Evolutionary conservation across 1,284 basidiomycete genomes (phyloP).

Genomic region (Termitomyces sp.): DNA sequence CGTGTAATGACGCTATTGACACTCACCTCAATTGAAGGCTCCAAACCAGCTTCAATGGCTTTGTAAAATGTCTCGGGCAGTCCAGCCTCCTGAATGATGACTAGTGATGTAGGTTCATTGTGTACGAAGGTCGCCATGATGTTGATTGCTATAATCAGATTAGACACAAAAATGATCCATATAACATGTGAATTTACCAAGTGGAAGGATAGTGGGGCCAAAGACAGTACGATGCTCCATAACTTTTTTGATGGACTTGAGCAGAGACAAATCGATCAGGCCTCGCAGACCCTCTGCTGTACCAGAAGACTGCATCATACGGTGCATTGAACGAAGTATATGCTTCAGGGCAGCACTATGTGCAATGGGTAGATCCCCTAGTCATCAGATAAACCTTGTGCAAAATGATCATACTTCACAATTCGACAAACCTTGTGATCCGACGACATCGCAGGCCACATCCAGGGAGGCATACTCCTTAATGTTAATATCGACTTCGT

Average conservation of each 20-base stretch:
- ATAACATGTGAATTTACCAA: slow-evolving; percentile 45
- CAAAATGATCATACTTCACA: background rate
- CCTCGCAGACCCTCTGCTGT: slow-evolving; percentile 93
- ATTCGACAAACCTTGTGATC: slow-evolving; percentile 46
- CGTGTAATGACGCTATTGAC: background rate
- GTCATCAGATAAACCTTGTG: background rate
- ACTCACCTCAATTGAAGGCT: slow-evolving; percentile 80
- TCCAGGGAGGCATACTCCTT: slow-evolving; percentile 44
- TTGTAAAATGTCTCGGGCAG: slow-evolving; percentile 89
- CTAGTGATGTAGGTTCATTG: slow-evolving; percentile 95
- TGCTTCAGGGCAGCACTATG: slow-evolving; percentile 81
- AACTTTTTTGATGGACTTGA: slow-evolving; percentile 85
- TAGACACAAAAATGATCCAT: background rate
- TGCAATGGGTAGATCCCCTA: slow-evolving; percentile 62
- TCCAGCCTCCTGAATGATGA: slow-evolving; percentile 88
- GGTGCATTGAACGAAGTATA: slow-evolving; percentile 88
- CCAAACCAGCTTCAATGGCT: slow-evolving; percentile 80
- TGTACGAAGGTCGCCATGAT: slow-evolving; percentile 98
- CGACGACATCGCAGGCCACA: slow-evolving; percentile 44
- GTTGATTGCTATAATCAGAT: slow-evolving; percentile 75
- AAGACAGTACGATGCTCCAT: slow-evolving; percentile 81
- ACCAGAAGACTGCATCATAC: slow-evolving; percentile 95
- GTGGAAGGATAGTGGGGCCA: slow-evolving; percentile 81
- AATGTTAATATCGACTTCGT: slow-evolving; percentile 68
- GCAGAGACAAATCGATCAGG: slow-evolving; percentile 87